Percentiles rank a stretch among this genome's conserved stretches.
phyloP scores from a whole-genome alignment of 306 rosid genomes.

The Herpetospermum pedunculosum region DNA sequence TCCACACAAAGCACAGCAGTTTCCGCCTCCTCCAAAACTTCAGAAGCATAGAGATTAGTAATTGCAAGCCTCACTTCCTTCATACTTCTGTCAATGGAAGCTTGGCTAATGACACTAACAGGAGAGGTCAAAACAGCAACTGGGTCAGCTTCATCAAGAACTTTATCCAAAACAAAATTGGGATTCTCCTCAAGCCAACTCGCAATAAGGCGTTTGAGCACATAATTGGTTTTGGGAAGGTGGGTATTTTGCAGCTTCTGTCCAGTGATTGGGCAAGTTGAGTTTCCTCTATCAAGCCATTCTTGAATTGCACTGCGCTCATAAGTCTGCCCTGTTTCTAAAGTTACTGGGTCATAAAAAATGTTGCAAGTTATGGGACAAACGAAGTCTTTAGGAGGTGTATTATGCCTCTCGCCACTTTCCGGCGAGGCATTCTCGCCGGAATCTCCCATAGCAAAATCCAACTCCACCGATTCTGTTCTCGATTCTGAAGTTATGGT shows the following conservation, averaged over 20 bases:
- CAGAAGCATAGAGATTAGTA: constrained; percentile 57
- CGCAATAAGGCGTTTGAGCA: constrained; percentile 73
- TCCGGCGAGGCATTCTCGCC: constrained; percentile 22
- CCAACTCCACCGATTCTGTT: background rate
- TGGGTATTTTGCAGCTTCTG: constrained; percentile 62
- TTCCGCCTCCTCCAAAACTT: constrained; percentile 70
- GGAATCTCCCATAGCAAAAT: constrained; percentile 33
- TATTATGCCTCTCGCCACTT: constrained; percentile 29
- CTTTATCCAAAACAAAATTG: constrained; percentile 16
- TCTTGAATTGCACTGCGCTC: constrained; percentile 85
- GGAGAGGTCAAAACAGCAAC: constrained; percentile 48
- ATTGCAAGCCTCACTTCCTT: constrained; percentile 49
- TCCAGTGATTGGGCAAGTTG: constrained; percentile 82
- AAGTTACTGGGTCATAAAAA: constrained; percentile 91
- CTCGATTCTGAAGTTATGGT: constrained; percentile 30
- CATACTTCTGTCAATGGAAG: constrained; percentile 41
- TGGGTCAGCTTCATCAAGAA: constrained; percentile 17
- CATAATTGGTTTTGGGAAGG: constrained; percentile 86
- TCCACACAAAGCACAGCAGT: constrained; percentile 63
- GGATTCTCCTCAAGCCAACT: constrained; percentile 74
- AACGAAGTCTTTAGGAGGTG: constrained; percentile 78
- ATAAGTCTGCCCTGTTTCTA: constrained; percentile 90
- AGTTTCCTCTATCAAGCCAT: constrained; percentile 78
- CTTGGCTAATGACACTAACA: constrained; percentile 44
- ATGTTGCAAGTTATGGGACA: constrained; percentile 84